Evolutionary conservation across 805 yeast species (phyloP).

Genomic region (Kluyveromyces aestuarii): DNA sequence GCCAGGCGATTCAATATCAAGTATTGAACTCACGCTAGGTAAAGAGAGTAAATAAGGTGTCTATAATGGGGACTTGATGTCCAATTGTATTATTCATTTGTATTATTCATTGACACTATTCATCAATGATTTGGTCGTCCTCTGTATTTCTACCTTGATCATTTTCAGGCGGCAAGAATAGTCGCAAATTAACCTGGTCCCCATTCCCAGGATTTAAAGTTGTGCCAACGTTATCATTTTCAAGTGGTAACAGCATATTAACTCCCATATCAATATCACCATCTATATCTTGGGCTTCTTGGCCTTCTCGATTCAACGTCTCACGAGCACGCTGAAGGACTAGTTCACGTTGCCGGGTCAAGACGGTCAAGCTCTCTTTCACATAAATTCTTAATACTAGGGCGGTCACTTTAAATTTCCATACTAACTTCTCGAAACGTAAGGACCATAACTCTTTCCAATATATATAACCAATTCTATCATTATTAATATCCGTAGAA

Average conservation of each 20-base stretch:
- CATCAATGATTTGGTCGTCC: slow-evolving; percentile 4
- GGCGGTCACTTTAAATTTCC: slow-evolving; percentile 25
- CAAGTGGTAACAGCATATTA: slow-evolving; percentile 1
- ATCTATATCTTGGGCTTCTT: slow-evolving; percentile 1
- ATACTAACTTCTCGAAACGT: slow-evolving; percentile 18
- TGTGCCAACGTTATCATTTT: not conserved
- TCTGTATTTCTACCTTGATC: slow-evolving; percentile 2
- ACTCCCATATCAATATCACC: slow-evolving; percentile 3
- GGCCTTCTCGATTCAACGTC: slow-evolving; percentile 7
- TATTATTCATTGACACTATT: not conserved
- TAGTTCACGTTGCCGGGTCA: slow-evolving; percentile 28
- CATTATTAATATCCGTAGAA: slow-evolving; percentile 11
- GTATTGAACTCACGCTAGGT: not conserved
- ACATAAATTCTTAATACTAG: slow-evolving; percentile 25
- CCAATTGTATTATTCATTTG: not conserved
- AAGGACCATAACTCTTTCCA: slow-evolving; percentile 24
- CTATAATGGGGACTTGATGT: not conserved
- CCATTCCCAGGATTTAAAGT: slow-evolving; percentile 4
- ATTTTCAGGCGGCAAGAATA: slow-evolving; percentile 1
- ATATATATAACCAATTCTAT: slow-evolving; percentile 20
- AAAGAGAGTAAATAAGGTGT: not conserved
- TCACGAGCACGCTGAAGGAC: slow-evolving; percentile 21
- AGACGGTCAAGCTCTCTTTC: slow-evolving; percentile 24
- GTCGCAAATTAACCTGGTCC: slow-evolving; percentile 2
- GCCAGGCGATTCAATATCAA: slow-evolving; percentile 8